Evolutionary conservation across 2,329 filamentous ascomycete species (phyloP).

Genomic region (Aureobasidium namibiae): DNA sequence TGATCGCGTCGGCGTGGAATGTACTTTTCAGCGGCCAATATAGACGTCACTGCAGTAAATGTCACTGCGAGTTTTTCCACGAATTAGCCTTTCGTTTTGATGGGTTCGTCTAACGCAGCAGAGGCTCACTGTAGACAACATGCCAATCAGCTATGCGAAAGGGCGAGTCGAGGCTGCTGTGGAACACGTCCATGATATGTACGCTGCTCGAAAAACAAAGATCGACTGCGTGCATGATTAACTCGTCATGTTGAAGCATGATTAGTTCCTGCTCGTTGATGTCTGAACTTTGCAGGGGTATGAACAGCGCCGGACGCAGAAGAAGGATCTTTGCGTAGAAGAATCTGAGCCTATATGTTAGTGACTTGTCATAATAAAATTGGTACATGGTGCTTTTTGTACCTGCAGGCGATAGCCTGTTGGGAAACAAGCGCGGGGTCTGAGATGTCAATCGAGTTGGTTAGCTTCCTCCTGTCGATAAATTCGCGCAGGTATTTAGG

Average conservation of each 20-base stretch:
- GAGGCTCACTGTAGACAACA: background rate
- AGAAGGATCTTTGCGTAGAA: background rate
- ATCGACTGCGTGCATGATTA: too few relatives aligned
- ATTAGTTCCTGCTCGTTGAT: too few relatives aligned
- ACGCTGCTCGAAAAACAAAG: background rate
- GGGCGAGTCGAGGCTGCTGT: background rate
- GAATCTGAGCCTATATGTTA: too few relatives aligned
- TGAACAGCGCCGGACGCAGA: background rate
- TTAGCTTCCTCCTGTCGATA: background rate
- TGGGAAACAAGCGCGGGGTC: background rate
- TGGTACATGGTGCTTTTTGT: too few relatives aligned
- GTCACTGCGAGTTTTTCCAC: too few relatives aligned
- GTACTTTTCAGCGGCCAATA: background rate
- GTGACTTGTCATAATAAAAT: too few relatives aligned
- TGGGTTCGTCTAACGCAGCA: too few relatives aligned
- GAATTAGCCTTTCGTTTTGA: too few relatives aligned
- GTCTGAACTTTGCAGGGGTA: background rate
- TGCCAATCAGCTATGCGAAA: background rate
- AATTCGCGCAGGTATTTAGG: background rate
- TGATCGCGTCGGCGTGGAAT: background rate
- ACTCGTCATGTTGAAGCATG: too few relatives aligned
- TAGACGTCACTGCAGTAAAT: background rate
- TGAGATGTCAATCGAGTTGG: background rate
- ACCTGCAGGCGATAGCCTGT: background rate
- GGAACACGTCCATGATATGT: background rate